Conservation (phyloP, 495 filamentous ascomycete species). For the Sabuloglossum arenarium region DNA sequence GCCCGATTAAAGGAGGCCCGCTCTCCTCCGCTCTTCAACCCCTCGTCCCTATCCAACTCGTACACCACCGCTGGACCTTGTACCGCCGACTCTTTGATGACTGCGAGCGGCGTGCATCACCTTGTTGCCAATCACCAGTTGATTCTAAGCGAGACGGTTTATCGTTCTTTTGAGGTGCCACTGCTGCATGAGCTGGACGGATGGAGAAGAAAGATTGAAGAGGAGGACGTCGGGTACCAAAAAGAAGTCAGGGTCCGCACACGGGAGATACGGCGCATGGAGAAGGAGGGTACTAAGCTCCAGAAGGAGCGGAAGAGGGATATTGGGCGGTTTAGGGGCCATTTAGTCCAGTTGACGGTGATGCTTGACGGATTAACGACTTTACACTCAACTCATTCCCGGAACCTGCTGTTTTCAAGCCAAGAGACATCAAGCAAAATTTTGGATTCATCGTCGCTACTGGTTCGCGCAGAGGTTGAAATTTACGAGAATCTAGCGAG, state of each 20-base stretch:
- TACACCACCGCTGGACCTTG: constrained; percentile 30
- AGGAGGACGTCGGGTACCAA: constrained; percentile 36
- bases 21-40: constrained; percentile 20
- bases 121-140: constrained; percentile 44
- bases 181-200: constrained; percentile 40
- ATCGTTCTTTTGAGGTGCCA: constrained; percentile 41
- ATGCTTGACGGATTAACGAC: constrained; percentile 37
- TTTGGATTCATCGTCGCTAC: constrained; percentile 35
- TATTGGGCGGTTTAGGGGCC: constrained; percentile 27
- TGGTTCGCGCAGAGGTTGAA: constrained; percentile 42
- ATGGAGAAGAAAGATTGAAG: constrained; percentile 33
- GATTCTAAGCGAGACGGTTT: constrained; percentile 40
- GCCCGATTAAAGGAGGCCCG: constrained; percentile 41
- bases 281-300: constrained; percentile 37
- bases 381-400: constrained; percentile 34
- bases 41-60: constrained; percentile 21
- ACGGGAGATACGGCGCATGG: constrained; percentile 33
- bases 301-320: constrained; percentile 32
- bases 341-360: constrained; percentile 35
- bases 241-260: constrained; percentile 25
- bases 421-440: constrained; percentile 36
- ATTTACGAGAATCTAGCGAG: constrained; percentile 42
- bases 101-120: constrained; percentile 39
- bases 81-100: constrained; percentile 36
- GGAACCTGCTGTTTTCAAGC: constrained; percentile 29